Percentiles rank a stretch among this genome's conserved stretches.
phyloP scores from a whole-genome alignment of 1,139 yeast species.

The Nakaseomyces uthaithaninus region DNA sequence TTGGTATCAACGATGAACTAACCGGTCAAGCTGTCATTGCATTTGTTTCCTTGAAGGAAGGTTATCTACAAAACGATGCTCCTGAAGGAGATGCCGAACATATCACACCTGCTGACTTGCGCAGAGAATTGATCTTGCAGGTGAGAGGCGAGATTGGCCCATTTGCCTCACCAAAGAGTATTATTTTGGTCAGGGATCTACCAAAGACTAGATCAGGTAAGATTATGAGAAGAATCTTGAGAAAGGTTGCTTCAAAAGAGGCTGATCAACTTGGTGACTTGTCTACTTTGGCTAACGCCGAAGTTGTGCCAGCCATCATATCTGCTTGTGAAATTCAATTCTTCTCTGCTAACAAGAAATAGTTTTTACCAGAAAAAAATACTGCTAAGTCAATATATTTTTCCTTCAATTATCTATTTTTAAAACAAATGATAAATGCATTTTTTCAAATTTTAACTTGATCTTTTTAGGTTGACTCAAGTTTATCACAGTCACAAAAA shows the following conservation, averaged over 20 bases:
- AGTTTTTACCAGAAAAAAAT: too few species aligned
- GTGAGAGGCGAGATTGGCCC: slow-evolving; percentile 96
- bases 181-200: slow-evolving; percentile 77
- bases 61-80: slow-evolving; percentile 35
- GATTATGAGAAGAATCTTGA: slow-evolving; percentile 95
- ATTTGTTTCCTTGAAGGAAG: slow-evolving; percentile 69
- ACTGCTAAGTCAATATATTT: too few species aligned
- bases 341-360: slow-evolving; percentile 13
- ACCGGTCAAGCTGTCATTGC: slow-evolving; percentile 98
- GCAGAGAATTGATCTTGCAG: slow-evolving; percentile 76
- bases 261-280: slow-evolving; percentile 91
- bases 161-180: slow-evolving; percentile 94
- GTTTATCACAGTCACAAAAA: background rate
- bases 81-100: slow-evolving; percentile 38
- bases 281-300: slow-evolving; percentile 83
- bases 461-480: background rate
- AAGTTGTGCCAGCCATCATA: slow-evolving; percentile 71
- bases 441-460: background rate
- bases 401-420: too few species aligned
- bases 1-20: slow-evolving; percentile 87
- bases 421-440: background rate
- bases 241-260: slow-evolving; percentile 84
- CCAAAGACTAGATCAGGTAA: slow-evolving; percentile 98
- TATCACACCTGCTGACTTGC: slow-evolving; percentile 42
- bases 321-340: slow-evolving; percentile 34